phyloP scores from a whole-genome alignment of 169 alveolate genomes.

The Plasmodium ovale region DNA sequence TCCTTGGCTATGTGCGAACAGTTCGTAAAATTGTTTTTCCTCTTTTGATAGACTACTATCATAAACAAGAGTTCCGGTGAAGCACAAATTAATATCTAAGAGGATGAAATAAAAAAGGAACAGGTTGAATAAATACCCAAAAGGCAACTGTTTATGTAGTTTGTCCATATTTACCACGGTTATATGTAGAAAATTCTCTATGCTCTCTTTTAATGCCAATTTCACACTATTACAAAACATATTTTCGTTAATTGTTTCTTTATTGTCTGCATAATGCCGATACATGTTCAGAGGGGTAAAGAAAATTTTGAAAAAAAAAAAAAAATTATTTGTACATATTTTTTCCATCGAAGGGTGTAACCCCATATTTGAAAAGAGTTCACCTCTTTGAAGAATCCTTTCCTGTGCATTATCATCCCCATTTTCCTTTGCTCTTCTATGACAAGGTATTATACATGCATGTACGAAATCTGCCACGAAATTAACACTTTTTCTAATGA shows the following conservation, averaged over 20 bases:
- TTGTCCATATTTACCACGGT: slow-evolving; percentile 24
- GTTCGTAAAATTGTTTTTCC: not conserved
- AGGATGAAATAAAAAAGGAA: slow-evolving; percentile 57
- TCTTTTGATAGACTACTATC: not conserved
- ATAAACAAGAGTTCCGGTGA: not conserved
- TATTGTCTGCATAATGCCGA: not conserved
- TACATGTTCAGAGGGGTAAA: not conserved
- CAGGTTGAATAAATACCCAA: slow-evolving; percentile 24
- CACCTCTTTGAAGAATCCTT: too few species aligned
- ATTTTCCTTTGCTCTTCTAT: not conserved
- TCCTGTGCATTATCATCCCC: not conserved
- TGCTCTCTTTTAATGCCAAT: slow-evolving; percentile 9
- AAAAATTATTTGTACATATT: not conserved
- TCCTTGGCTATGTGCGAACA: not conserved
- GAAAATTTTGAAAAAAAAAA: not conserved
- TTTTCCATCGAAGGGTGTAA: too few species aligned
- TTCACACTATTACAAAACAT: slow-evolving; percentile 2
- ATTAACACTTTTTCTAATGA: not conserved
- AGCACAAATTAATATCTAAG: slow-evolving; percentile 12
- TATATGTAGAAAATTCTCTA: slow-evolving; percentile 12
- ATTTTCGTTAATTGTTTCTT: not conserved
- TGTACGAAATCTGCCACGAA: not conserved
- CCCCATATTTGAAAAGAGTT: too few species aligned
- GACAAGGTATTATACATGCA: not conserved
- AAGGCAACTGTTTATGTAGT: slow-evolving; percentile 14